A percentile compares a stretch with the other conserved stretches of the same genome.
phyloP scores from a whole-genome alignment of 768 basidiomycete genomes.

The Lactarius akahatsu region DNA sequence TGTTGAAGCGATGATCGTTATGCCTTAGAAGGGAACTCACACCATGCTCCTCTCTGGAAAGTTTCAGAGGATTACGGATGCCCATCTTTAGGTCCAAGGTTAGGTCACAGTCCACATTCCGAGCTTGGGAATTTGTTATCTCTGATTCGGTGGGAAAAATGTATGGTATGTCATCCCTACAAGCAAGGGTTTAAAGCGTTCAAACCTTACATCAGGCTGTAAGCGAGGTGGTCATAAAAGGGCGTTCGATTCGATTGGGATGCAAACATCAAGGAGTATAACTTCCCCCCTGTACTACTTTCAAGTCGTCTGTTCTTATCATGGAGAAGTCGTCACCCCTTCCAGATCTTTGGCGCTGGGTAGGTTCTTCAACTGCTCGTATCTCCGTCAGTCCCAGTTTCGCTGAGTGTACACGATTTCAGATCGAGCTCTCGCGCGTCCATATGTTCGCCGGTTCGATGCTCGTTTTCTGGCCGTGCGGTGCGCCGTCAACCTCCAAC shows the following conservation, averaged over 20 bases:
- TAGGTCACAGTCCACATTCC: not conserved
- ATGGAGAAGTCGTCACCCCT: not conserved
- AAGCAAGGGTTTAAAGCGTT: not conserved
- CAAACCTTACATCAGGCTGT: not conserved
- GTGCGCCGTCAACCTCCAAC: not conserved
- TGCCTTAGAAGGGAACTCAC: not conserved
- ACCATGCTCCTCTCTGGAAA: not conserved
- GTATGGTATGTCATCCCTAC: not conserved
- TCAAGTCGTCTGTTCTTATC: not conserved
- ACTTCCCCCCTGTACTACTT: not conserved
- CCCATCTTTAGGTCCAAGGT: not conserved
- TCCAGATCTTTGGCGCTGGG: slow-evolving; percentile 12
- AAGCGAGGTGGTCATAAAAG: not conserved
- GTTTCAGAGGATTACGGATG: not conserved
- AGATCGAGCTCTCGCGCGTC: slow-evolving; percentile 31
- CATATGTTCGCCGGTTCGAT: slow-evolving; percentile 31
- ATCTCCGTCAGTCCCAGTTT: not conserved
- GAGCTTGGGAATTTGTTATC: not conserved
- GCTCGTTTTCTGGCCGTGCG: slow-evolving; percentile 31
- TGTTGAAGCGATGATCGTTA: no score
- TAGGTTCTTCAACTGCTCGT: not conserved
- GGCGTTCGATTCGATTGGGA: not conserved
- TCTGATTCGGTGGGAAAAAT: not conserved
- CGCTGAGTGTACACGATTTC: not conserved
- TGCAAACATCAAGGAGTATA: not conserved